Percentiles rank a stretch among this genome's conserved stretches.
Evolutionary conservation across 1,284 basidiomycete species (phyloP).

Genomic region (Boletellus dicymbophilus): DNA sequence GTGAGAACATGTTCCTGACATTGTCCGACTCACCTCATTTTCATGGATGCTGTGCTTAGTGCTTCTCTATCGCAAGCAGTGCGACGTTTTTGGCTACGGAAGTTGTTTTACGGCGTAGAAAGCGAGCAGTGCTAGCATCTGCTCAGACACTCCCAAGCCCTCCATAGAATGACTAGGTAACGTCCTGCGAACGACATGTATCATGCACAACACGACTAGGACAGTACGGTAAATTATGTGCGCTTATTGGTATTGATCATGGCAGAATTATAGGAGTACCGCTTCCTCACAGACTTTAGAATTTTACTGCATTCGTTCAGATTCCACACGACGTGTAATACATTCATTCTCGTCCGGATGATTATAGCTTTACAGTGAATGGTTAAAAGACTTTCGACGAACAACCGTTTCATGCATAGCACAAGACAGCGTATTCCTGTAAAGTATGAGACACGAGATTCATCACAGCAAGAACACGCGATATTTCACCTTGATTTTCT

Average conservation of each 20-base stretch:
- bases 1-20: slow-evolving; percentile 13
- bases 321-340: too few species aligned
- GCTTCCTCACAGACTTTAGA: too few species aligned
- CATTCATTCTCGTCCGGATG: slow-evolving; percentile 1
- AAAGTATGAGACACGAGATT: slow-evolving; percentile 10
- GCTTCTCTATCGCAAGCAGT: slow-evolving; percentile 8
- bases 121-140: not conserved
- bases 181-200: not conserved
- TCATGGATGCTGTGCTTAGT: slow-evolving; percentile 10
- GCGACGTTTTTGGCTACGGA: slow-evolving; percentile 4
- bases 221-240: not conserved
- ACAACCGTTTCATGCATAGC: slow-evolving; percentile 30
- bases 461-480: not conserved
- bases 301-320: too few species aligned
- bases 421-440: slow-evolving; percentile 47
- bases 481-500: slow-evolving; percentile 34
- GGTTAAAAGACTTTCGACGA: not conserved
- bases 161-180: not conserved
- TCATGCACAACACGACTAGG: not conserved
- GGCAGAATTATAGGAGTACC: too few species aligned
- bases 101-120: slow-evolving; percentile 2
- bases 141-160: not conserved
- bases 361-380: slow-evolving; percentile 9
- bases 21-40: slow-evolving; percentile 4
- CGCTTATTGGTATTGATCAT: too few species aligned